These are phyloP conservation scores for Chaetomium strumarium DNA, from an alignment of 2,329 filamentous ascomycete genomes.

Conservation along the genomic window DNA sequence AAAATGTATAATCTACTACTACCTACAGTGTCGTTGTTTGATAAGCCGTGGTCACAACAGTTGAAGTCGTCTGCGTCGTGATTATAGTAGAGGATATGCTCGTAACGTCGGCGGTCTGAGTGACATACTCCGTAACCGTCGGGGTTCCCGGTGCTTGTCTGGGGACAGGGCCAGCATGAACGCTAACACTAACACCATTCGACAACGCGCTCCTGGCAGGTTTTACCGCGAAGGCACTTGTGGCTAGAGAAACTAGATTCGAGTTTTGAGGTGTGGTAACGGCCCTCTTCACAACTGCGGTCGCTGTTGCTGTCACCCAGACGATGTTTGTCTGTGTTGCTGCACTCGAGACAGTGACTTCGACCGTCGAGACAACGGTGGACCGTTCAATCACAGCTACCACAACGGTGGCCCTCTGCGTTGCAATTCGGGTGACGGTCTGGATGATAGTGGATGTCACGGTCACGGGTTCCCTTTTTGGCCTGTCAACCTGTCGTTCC, in stretches of 20 bases:
- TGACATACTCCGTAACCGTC: slow-evolving; percentile 16
- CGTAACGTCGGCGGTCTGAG: slow-evolving; percentile 11
- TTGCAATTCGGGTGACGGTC: slow-evolving; percentile 18
- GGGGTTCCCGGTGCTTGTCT: slow-evolving; percentile 8
- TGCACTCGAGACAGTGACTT: slow-evolving; percentile 21
- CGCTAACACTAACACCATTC: neutral
- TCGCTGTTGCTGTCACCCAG: slow-evolving; percentile 16
- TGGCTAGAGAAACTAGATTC: no score
- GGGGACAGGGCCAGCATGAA: slow-evolving; percentile 1
- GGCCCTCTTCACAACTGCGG: slow-evolving; percentile 12
- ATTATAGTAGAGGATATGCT: slow-evolving; percentile 13
- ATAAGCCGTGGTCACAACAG: slow-evolving; percentile 16
- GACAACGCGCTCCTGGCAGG: neutral
- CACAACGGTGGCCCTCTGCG: slow-evolving; percentile 21
- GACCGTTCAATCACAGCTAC: slow-evolving; percentile 21
- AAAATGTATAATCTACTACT: no score
- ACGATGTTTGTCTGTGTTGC: slow-evolving; percentile 21
- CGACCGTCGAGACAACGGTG: slow-evolving; percentile 18
- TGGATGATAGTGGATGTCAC: slow-evolving; percentile 18
- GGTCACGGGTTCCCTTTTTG: slow-evolving; percentile 16
- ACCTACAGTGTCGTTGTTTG: slow-evolving; percentile 20
- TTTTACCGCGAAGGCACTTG: no score
- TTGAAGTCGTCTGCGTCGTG: slow-evolving; percentile 18
- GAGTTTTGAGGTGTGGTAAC: neutral
- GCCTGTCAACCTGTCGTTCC: slow-evolving; percentile 3